phyloP scores from a whole-genome alignment of 148 eudicot species.

The Spergularia marina region DNA sequence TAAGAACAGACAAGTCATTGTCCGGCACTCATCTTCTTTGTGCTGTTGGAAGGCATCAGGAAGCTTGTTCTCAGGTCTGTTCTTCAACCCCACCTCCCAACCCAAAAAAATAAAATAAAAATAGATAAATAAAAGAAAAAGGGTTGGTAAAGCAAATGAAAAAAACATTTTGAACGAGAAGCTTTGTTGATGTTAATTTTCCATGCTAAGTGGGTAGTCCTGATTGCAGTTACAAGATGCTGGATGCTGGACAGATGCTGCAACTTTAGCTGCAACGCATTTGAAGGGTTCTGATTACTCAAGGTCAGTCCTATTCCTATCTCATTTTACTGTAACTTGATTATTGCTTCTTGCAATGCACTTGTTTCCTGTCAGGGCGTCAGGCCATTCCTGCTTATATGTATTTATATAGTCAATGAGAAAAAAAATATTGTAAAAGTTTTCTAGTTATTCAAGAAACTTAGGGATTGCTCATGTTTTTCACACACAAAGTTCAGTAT shows the following conservation, averaged over 20 bases:
- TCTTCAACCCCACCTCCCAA: background rate
- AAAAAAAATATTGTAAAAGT: background rate
- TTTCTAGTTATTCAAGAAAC: background rate
- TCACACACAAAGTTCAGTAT: no score
- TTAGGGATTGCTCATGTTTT: background rate
- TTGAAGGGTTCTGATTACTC: constrained; percentile 94
- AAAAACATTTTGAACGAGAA: background rate
- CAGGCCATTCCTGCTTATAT: background rate
- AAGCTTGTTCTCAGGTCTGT: constrained; percentile 97
- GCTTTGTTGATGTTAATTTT: background rate
- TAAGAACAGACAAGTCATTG: constrained; percentile 86
- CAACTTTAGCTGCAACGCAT: constrained; percentile 98
- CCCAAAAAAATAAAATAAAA: background rate
- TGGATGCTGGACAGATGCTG: constrained; percentile 99
- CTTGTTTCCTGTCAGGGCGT: background rate
- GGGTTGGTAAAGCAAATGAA: no score
- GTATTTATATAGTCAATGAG: background rate
- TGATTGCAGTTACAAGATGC: constrained; percentile 93
- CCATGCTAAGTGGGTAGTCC: background rate
- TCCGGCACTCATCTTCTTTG: constrained; percentile 97
- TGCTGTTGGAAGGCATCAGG: constrained; percentile 98
- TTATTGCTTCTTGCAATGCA: background rate
- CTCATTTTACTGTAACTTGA: background rate
- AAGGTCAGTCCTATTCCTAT: constrained; percentile 47
- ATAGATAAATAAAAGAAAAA: background rate